Base-by-base conservation (phyloP, 2,329 filamentous ascomycete genomes). In the Emydomyces testavorans region DNA sequence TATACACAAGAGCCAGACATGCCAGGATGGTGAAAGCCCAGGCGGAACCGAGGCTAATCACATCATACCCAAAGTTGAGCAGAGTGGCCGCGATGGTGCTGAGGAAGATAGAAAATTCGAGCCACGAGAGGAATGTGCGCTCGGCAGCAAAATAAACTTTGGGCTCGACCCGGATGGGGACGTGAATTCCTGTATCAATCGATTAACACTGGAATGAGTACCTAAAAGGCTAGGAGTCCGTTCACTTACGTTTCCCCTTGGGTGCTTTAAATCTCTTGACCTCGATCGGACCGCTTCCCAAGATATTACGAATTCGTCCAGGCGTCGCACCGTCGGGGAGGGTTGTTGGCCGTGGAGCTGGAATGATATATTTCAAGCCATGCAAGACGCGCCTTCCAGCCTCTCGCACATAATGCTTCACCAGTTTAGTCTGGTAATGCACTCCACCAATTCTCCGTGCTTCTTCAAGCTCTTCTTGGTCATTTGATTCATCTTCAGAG, bases 141-240 rank as follows among this genome's bases (percentile, higher is more conserved):
- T 98, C 92, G 0, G 88, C 89, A 18, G 92, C 92, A 62, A 98
- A 94, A 66, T 88, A 94, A 43, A 98, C 92, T 69, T 98, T 98
- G 28, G 92, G 92, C 66, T 98, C 92, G 28, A 98, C 89, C 41
- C 92, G 81, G 48, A 96, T 83, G 11, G 90, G 90, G 20, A 98
- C 92, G 60, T 96, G 90, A 50, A 98, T 96, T 65, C 85, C 85
- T 78, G 73, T 16, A 31, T 28, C 43, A 10, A 16, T 18, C 47
- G n/a, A 37, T 26, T 20, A 44, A 34, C 4, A 21, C 21, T 34
- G 7, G 18, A 10, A 36, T 24, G 20, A 26, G n/a, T 31, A 24
- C 7, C 23, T 42, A 26, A 28, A 15, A 13, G 4, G 24, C 26
- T 34, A 24, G n/a, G 20, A 6, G 8, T 36, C 4, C 31, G 4